Evolutionary conservation across 306 rosid species (phyloP).

Genomic region (Acacia confusa): DNA sequence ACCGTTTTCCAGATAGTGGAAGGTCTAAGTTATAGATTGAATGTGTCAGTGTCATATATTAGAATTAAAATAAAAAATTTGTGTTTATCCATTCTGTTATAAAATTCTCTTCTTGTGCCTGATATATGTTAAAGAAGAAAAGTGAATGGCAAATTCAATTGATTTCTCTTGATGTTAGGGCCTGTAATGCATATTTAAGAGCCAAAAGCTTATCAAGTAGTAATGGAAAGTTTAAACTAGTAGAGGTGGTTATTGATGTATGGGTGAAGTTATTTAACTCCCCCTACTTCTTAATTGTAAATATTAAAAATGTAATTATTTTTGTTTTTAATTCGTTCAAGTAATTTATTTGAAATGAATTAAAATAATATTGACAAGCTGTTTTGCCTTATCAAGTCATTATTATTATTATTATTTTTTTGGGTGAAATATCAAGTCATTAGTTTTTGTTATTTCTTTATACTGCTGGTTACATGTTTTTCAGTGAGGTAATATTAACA

Average conservation of each 20-base stretch:
- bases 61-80: neutral
- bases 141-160: neutral
- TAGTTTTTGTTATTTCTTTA: conserved; percentile 18
- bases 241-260: neutral
- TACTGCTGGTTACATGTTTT: conserved; percentile 33
- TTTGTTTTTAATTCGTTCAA: neutral
- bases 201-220: neutral
- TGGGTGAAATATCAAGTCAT: too few relatives aligned
- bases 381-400: neutral
- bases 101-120: neutral
- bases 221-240: neutral
- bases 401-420: neutral
- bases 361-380: neutral
- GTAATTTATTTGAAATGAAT: neutral
- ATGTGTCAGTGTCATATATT: neutral
- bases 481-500: conserved; percentile 95
- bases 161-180: conserved; percentile 24
- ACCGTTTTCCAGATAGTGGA: neutral
- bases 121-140: conserved; percentile 10
- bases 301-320: neutral
- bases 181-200: neutral
- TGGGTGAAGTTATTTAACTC: neutral
- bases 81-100: neutral
- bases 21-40: conserved; percentile 22
- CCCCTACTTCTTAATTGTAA: neutral